Conservation (phyloP, 78 protist genomes). For the Dictyostelium capitatum region DNA sequence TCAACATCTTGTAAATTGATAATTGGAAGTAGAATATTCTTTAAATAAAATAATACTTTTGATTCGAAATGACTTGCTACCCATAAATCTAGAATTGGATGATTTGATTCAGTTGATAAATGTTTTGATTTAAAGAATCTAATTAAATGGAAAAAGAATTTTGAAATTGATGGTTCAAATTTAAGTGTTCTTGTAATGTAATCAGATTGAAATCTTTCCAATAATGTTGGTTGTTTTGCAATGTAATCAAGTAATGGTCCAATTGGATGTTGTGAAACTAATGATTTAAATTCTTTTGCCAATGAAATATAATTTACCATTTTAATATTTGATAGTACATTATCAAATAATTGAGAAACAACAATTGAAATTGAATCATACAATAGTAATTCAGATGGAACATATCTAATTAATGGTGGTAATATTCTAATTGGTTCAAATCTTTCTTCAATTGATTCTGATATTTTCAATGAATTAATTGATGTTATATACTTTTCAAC, state of each 20-base stretch:
- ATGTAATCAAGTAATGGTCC: neutral
- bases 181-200: constrained; percentile 26
- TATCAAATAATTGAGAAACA: constrained; percentile 5
- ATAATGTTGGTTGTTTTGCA: neutral
- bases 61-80: constrained; percentile 6
- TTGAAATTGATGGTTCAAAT: neutral
- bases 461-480: constrained; percentile 7
- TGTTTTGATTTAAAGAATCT: neutral
- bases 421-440: constrained; percentile 28
- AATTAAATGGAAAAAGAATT: constrained; percentile 20
- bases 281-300: neutral
- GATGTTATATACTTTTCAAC: neutral
- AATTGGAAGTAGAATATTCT: constrained; percentile 14
- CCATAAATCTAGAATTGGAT: constrained; percentile 13
- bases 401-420: neutral
- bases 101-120: neutral
- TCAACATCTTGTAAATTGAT: neutral
- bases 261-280: neutral
- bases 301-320: neutral
- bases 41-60: neutral
- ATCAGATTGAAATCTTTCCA: constrained; percentile 21
- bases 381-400: neutral
- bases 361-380: constrained; percentile 17
- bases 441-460: constrained; percentile 18
- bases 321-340: neutral